Percentiles rank a stretch among this genome's conserved stretches.
These are phyloP conservation scores for Penicillium bovifimosum DNA, from an alignment of 495 filamentous ascomycete species.

Conservation along the genomic window DNA sequence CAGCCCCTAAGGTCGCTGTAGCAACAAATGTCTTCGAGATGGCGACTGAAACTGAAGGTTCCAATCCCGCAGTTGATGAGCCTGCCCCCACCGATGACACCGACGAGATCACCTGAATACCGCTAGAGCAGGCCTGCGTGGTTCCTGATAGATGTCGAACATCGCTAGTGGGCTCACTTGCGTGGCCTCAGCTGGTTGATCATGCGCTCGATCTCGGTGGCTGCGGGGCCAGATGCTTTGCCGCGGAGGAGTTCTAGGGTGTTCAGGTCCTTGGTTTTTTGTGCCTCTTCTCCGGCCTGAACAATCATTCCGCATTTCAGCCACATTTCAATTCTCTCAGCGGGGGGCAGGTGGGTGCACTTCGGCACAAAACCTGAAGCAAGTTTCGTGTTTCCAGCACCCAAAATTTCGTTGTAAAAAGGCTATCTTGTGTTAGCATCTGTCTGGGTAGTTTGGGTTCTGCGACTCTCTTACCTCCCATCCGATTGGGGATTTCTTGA, in stretches of 20 bases:
- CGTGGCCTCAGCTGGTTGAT: constrained; percentile 50
- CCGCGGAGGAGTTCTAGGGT: constrained; percentile 54
- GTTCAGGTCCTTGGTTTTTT: constrained; percentile 71
- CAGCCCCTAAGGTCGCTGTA: constrained; percentile 10
- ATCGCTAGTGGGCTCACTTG: constrained; percentile 30
- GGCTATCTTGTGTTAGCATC: constrained; percentile 49
- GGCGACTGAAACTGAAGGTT: background rate
- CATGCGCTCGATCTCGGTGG: constrained; percentile 56
- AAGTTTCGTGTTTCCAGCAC: constrained; percentile 83
- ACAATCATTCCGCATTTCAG: constrained; percentile 88
- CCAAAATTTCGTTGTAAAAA: constrained; percentile 84
- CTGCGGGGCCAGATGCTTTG: constrained; percentile 51
- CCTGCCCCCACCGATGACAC: constrained; percentile 30
- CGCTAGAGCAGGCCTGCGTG: constrained; percentile 2
- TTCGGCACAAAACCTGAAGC: constrained; percentile 84
- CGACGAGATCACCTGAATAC: constrained; percentile 42
- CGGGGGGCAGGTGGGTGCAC: constrained; percentile 57
- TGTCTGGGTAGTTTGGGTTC: constrained; percentile 10
- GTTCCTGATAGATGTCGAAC: constrained; percentile 4
- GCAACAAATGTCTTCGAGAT: constrained; percentile 16
- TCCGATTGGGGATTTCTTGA: constrained; percentile 81
- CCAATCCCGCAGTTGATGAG: constrained; percentile 17
- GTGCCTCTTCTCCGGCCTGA: constrained; percentile 88
- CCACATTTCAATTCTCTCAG: constrained; percentile 85
- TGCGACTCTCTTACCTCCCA: constrained; percentile 66